These are phyloP conservation scores for Colletotrichum spinosum DNA, from an alignment of 2,329 filamentous ascomycete species.

Conservation along the genomic window DNA sequence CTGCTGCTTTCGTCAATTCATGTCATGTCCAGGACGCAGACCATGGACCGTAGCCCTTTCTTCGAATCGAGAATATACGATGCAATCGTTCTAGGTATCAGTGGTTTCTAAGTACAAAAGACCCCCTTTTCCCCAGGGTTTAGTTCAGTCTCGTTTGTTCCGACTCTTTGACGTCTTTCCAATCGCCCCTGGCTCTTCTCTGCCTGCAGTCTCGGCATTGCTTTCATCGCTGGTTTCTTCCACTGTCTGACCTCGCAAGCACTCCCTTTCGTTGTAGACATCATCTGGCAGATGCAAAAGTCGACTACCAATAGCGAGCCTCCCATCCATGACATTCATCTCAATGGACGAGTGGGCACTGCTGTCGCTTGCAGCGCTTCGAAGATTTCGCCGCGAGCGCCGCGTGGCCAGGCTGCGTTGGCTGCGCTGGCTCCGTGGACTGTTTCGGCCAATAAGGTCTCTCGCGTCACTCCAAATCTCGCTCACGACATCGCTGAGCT, in stretches of 20 bases:
- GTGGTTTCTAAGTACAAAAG: too few relatives aligned
- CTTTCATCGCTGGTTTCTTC: conserved; percentile 43
- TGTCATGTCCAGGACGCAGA: conserved; percentile 21
- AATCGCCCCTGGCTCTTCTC: not conserved
- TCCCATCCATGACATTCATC: conserved; percentile 42
- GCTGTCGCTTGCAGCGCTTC: conserved; percentile 29
- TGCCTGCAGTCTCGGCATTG: not conserved
- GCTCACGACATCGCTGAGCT: conserved; percentile 50
- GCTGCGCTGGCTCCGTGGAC: conserved; percentile 15
- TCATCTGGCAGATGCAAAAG: conserved; percentile 39
- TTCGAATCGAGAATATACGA: not conserved
- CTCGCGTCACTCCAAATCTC: conserved; percentile 49
- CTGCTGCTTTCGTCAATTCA: not conserved
- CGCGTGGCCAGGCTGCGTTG: not conserved
- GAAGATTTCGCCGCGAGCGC: conserved; percentile 24
- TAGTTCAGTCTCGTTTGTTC: not conserved
- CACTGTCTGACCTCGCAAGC: conserved; percentile 52
- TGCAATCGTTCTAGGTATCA: too few relatives aligned
- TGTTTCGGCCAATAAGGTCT: conserved; percentile 40
- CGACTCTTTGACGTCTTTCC: not conserved
- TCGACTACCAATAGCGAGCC: conserved; percentile 38
- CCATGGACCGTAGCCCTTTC: not conserved
- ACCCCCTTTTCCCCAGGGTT: too few relatives aligned
- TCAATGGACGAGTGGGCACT: conserved; percentile 42
- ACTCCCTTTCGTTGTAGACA: conserved; percentile 47